Conservation (phyloP, 352 stramenopile genomes). For the Pythium chondricola region DNA sequence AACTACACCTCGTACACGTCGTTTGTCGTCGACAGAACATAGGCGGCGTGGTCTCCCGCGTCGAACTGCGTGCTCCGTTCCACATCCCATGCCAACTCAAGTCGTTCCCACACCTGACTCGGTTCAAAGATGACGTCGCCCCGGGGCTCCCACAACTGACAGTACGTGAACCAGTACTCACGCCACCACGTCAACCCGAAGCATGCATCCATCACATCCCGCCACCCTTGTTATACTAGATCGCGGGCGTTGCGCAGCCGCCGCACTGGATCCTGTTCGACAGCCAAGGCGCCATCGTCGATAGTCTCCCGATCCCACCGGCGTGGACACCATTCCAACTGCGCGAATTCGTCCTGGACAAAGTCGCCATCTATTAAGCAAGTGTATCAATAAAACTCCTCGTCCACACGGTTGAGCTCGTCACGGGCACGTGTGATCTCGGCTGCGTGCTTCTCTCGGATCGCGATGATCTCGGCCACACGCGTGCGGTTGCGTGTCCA, state of each 20-base stretch:
- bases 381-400: conserved; percentile 71
- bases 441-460: conserved; percentile 62
- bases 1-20: neutral
- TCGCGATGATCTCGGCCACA: conserved; percentile 63
- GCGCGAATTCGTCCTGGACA: conserved; percentile 24
- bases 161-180: neutral
- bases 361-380: too few species aligned
- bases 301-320: conserved; percentile 24
- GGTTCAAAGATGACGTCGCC: conserved; percentile 17
- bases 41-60: conserved; percentile 4
- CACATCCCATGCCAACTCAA: conserved; percentile 37
- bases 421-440: conserved; percentile 62
- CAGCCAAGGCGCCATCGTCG: conserved; percentile 20
- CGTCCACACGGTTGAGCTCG: conserved; percentile 69
- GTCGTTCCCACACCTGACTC: conserved; percentile 24
- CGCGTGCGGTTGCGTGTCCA: conserved; percentile 70
- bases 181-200: neutral
- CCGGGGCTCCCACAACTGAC: neutral
- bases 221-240: conserved; percentile 17
- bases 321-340: conserved; percentile 37
- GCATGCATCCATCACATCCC: neutral
- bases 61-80: conserved; percentile 31
- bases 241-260: conserved; percentile 35
- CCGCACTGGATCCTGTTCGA: conserved; percentile 43
- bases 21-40: neutral